Percentiles rank a stretch among this genome's conserved stretches.
Evolutionary conservation across 2,329 filamentous ascomycete genomes (phyloP).

Genomic region (Arthrobotrys megalospora): DNA sequence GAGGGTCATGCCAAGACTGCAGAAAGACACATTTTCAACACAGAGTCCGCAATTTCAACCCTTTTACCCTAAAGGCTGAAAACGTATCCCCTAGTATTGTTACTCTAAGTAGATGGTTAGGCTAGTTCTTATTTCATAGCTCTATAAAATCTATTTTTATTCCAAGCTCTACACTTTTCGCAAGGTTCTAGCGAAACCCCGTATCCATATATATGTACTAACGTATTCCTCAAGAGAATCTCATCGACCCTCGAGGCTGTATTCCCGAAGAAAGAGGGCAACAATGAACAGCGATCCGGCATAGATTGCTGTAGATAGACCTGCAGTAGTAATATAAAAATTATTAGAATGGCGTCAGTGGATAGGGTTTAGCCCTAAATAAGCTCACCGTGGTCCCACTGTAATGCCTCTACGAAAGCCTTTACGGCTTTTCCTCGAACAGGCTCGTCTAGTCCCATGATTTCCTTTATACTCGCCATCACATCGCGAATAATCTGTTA

Average conservation of each 20-base stretch:
- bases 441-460: conserved; percentile 2
- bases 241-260: conserved; percentile 46
- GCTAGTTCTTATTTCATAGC: too few species aligned
- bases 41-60: background rate
- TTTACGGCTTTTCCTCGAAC: conserved; percentile 43
- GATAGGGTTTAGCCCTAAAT: background rate
- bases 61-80: too few species aligned
- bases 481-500: conserved; percentile 51
- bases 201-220: too few species aligned
- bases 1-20: background rate
- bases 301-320: conserved; percentile 36
- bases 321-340: conserved; percentile 5
- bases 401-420: conserved; percentile 54
- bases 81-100: too few species aligned
- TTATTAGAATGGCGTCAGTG: background rate
- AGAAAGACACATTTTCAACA: conserved; percentile 16
- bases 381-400: conserved; percentile 52
- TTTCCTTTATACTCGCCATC: conserved; percentile 47
- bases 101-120: too few species aligned
- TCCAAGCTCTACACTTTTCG: too few species aligned
- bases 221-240: background rate
- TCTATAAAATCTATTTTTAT: too few species aligned
- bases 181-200: too few species aligned
- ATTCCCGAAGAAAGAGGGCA: conserved; percentile 45
- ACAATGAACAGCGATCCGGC: conserved; percentile 34